Conservation (phyloP, 2,329 filamentous ascomycete genomes). For the Hymenoscyphus fructigenus region DNA sequence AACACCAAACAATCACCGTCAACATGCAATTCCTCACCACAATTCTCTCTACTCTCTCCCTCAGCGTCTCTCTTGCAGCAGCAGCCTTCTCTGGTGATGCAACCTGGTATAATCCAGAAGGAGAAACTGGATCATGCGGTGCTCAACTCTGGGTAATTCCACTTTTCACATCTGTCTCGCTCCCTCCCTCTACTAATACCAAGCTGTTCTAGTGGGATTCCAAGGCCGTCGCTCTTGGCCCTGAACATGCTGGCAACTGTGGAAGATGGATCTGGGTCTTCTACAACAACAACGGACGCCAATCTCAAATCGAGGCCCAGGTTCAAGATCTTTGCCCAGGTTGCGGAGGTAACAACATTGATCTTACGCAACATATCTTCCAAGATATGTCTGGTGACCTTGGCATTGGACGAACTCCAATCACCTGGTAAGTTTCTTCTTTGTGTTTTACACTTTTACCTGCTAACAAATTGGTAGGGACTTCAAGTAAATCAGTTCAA, state of each 20-base stretch:
- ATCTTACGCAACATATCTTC: background rate
- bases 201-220: background rate
- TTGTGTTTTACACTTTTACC: background rate
- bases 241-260: background rate
- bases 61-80: background rate
- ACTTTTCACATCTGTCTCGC: background rate
- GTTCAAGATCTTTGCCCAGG: background rate
- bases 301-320: background rate
- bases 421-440: background rate
- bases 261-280: background rate
- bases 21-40: conserved; percentile 1
- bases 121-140: background rate
- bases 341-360: background rate
- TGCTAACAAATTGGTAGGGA: background rate
- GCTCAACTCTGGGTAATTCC: background rate
- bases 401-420: background rate
- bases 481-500: background rate
- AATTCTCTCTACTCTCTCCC: background rate
- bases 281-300: background rate
- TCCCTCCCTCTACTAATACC: too few relatives aligned
- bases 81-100: background rate
- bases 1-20: background rate
- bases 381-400: background rate
- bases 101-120: background rate
- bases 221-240: background rate